Conservation (phyloP, 140 eudicot genomes). For the Ambrosia hybrid region DNA sequence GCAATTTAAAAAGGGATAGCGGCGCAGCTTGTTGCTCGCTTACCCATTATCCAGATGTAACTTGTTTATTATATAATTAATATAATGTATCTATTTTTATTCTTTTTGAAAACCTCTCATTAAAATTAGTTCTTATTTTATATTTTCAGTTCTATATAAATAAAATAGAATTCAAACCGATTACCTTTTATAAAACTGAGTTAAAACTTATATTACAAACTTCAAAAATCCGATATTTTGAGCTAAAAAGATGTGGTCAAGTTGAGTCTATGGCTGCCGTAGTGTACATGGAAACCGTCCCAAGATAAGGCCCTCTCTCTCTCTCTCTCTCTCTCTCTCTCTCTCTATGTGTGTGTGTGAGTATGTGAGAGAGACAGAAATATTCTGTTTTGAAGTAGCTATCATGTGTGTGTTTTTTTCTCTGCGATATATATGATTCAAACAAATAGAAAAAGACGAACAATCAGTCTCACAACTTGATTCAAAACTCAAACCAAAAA, state of each 20-base stretch:
- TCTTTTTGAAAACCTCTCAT: background rate
- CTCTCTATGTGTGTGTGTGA: constrained; percentile 7
- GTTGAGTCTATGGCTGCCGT: constrained; percentile 36
- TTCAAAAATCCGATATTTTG: constrained; percentile 14
- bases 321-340: constrained; percentile 15
- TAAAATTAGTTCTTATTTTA: background rate
- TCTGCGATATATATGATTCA: constrained; percentile 37
- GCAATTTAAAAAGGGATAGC: no score
- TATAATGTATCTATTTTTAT: no score
- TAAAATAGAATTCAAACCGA: background rate
- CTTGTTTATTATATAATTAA: no score
- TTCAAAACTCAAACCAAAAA: constrained; percentile 16
- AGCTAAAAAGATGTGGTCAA: constrained; percentile 41
- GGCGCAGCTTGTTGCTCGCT: no score
- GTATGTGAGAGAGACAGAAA: constrained; percentile 34
- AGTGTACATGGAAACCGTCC: constrained; percentile 38
- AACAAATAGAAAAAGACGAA: constrained; percentile 46
- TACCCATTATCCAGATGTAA: no score
- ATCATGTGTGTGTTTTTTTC: constrained; percentile 43
- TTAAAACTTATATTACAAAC: background rate
- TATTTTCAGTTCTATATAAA: background rate
- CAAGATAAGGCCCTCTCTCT: constrained; percentile 38
- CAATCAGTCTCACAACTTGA: constrained; percentile 37
- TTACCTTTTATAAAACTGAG: background rate
- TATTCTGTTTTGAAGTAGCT: constrained; percentile 43